A percentile compares a stretch with the other conserved stretches of the same genome.
Evolutionary conservation across 1,284 basidiomycete species (phyloP).

Genomic region (Apiotrichum laibachii): DNA sequence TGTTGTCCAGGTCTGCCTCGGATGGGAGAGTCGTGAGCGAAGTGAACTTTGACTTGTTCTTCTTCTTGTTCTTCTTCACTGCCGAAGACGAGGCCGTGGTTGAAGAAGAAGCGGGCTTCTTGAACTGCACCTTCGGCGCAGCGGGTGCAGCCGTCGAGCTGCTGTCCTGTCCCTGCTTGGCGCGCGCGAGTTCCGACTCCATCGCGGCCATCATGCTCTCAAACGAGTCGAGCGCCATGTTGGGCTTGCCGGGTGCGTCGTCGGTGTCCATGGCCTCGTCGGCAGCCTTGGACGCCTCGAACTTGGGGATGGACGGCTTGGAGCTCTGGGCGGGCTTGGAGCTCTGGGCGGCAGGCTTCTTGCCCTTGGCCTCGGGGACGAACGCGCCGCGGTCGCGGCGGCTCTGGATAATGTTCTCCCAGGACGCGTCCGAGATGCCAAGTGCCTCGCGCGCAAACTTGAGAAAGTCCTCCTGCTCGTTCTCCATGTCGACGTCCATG

Average conservation of each 20-base stretch:
- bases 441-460: conserved; percentile 86
- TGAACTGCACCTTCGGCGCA: conserved; percentile 9
- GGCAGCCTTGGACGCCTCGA: neutral
- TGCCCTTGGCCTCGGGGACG: conserved; percentile 15
- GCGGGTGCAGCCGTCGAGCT: neutral
- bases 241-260: conserved; percentile 20
- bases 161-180: conserved; percentile 9
- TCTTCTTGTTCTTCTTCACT: neutral
- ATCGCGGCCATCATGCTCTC: conserved; percentile 92
- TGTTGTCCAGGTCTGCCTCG: conserved; percentile 54
- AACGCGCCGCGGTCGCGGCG: conserved; percentile 62
- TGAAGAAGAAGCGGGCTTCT: neutral
- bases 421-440: conserved; percentile 78
- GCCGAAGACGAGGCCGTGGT: neutral
- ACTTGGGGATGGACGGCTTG: neutral
- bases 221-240: conserved; percentile 80
- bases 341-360: neutral
- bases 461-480: conserved; percentile 86
- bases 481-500: conserved; percentile 80
- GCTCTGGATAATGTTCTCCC: conserved; percentile 74
- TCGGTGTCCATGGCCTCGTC: neutral
- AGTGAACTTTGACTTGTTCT: conserved; percentile 10
- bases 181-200: conserved; percentile 69
- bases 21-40: conserved; percentile 36
- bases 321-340: neutral